Base-by-base conservation (phyloP, 805 yeast species). In the Starmerella scarabaei region DNA sequence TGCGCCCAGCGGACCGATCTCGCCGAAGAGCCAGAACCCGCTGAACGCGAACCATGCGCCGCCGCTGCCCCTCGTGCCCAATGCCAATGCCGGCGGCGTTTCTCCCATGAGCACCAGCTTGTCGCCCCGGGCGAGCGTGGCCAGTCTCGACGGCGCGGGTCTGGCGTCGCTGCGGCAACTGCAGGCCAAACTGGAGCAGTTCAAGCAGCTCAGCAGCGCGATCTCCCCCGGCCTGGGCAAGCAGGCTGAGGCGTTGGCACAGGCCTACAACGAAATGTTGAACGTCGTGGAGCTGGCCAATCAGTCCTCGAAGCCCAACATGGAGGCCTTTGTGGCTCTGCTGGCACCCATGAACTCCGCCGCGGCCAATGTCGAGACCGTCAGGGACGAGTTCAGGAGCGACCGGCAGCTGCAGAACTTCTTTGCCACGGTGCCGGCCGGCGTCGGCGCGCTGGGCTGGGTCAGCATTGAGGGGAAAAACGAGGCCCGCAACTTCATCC, bases 361-460 rank as follows among this genome's bases (percentile, higher is more conserved):
- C 21, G 73, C 84, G 30, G 67, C 66, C 46, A 60, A 67, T 37
- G 73, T 83, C 48, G 69, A 68, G 43, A 71, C 69, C 18, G 53
- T 80, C 51, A 81, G 88, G 52, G 96, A 91, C 49, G 64, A 66
- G 31, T 80, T 82, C 59, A 75, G 94, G 50, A 66, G 68, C 35
- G 77, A 82, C 20, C 27, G 36, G 21, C 69, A 72, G 47, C 68
- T 63, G 49, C 70, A 68, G 57, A 73, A 81, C 53, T 82, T 81
- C 56, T 68, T 91, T 59, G 83, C 79, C 52, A 72, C 96, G 2
- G 69, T 91, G 31, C 73, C 85, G 20, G 97, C 91, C 57, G 96
- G 94, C 36, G 73, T 80, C 8, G 85, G 94, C 9, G 83, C 81
- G 5, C 66, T 86, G 39, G 93, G 94, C 19, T 91, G 99, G 99